Evolutionary conservation across 2,329 filamentous ascomycete genomes (phyloP), one percentile per base, ranked within the genome.

Genomic region (Ophiostoma sp.): DNA sequence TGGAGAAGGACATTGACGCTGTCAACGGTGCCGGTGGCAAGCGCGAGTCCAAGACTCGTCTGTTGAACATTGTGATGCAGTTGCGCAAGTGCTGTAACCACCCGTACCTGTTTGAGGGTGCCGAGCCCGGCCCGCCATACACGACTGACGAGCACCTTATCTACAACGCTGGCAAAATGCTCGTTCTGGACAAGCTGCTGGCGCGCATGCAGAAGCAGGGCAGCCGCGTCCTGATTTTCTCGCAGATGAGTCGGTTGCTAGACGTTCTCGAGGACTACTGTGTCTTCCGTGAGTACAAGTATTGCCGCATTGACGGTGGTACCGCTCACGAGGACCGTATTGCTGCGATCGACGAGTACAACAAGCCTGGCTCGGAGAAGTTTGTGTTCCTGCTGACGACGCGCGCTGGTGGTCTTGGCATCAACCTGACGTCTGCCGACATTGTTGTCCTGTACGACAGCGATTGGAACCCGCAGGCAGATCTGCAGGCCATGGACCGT

Each of bases 31-130:
- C 94, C 42, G 92, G 90, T 72, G 95, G 95, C 66, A 99, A 97
- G 80, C 90, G 93, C 70, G 95, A 99, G 79, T 98, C 94, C 44
- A 99, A 99, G 81, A 99, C 95, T 1, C 88, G 95, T 72, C 85
- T 99, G 36, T 84, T 99, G 72, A 99, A 99, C 79, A 99, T 99
- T 76, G 95, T 99, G 74, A 99, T 99, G 95, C 95, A 99, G 79
- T 85, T 99, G 72, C 90, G 95, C 74, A 99, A 99, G 79, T 99
- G 95, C 80, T 99, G 95, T 78, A 99, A 99, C 74, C 95, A 99
- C 76, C 95, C 95, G 0, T 99, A 99, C 74, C 86, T 99, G 0
- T 99, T 99, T 73, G 95, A 99, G 76, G 95, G 95, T 67, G 95
- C 95, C 9, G 95, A 99, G 76, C 95, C 95, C 58, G 95, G 95